phyloP scores from a whole-genome alignment of 2,329 filamentous ascomycete genomes.

The Hirsutella thompsonii region DNA sequence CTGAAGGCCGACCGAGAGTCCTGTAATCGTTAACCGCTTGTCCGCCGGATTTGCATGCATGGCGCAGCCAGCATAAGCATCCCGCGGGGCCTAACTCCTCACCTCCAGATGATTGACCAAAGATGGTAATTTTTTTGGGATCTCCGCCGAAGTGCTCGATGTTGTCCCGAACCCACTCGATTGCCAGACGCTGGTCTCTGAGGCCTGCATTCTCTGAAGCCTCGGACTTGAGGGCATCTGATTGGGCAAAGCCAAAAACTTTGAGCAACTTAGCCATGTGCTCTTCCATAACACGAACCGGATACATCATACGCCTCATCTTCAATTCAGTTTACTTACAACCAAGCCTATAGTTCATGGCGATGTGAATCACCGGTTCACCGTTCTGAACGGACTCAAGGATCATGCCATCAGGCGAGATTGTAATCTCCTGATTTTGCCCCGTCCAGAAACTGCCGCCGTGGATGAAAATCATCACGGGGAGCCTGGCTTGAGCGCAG shows the following conservation, averaged over 20 bases:
- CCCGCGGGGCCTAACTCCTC: too few relatives aligned
- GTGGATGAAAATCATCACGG: slow-evolving; percentile 23
- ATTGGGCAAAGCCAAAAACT: slow-evolving; percentile 16
- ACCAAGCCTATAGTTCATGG: slow-evolving; percentile 19
- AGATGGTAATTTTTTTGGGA: slow-evolving; percentile 42
- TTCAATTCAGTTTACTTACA: slow-evolving; percentile 7
- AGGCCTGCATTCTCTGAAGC: slow-evolving; percentile 31
- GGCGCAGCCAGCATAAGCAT: too few relatives aligned
- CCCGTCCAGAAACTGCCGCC: slow-evolving; percentile 20
- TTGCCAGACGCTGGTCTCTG: slow-evolving; percentile 35
- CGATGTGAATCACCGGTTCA: slow-evolving; percentile 19
- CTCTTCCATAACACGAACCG: too few relatives aligned
- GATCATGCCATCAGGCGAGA: slow-evolving; percentile 30
- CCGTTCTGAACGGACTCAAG: slow-evolving; percentile 30
- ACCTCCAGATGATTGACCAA: slow-evolving; percentile 18
- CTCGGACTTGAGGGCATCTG: slow-evolving; percentile 8
- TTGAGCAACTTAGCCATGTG: too few relatives aligned
- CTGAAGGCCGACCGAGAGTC: slow-evolving; percentile 29
- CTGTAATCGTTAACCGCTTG: slow-evolving; percentile 8
- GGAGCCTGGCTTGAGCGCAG: slow-evolving; percentile 10
- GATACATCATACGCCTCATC: too few relatives aligned
- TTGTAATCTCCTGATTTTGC: slow-evolving; percentile 17
- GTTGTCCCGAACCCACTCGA: slow-evolving; percentile 42
- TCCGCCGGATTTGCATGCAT: too few relatives aligned
- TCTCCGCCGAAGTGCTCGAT: slow-evolving; percentile 54